A percentile compares a stretch with the other conserved stretches of the same genome.
These are phyloP conservation scores for Moesziomyces sp. DNA, from an alignment of 1,284 basidiomycete genomes.

Conservation along the genomic window DNA sequence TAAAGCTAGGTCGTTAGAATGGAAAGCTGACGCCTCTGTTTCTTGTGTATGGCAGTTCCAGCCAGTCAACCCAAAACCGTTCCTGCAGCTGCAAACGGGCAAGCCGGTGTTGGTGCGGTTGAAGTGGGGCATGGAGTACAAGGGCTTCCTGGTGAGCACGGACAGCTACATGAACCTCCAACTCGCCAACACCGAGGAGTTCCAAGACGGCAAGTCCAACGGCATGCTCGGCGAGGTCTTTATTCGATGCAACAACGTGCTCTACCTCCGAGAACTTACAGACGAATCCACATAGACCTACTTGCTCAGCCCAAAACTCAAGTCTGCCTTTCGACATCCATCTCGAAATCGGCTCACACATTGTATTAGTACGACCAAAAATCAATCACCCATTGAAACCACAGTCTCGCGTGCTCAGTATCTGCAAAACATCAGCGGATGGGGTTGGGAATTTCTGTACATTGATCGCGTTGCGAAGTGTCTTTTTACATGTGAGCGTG, in stretches of 20 bases:
- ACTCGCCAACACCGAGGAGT: conserved; percentile 98
- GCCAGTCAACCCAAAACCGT: conserved; percentile 98
- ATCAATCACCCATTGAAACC: too few relatives aligned
- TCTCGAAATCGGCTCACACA: neutral
- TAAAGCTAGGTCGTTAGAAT: too few relatives aligned
- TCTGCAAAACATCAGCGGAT: neutral
- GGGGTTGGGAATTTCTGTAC: too few relatives aligned
- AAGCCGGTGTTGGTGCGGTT: conserved; percentile 93
- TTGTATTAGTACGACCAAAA: too few relatives aligned
- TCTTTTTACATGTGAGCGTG: conserved; percentile 63
- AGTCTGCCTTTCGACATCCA: neutral
- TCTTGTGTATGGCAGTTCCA: conserved; percentile 72
- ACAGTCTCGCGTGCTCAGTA: too few relatives aligned
- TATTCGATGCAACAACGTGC: conserved; percentile 76
- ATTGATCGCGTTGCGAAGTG: too few relatives aligned
- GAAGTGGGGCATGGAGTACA: conserved; percentile 99
- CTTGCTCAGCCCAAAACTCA: neutral
- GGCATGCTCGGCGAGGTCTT: conserved; percentile 98
- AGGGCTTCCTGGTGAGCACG: conserved; percentile 96
- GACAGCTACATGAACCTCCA: conserved; percentile 99
- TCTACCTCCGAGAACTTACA: conserved; percentile 61
- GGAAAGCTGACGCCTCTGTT: neutral
- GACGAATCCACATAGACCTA: conserved; percentile 36
- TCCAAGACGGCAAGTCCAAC: conserved; percentile 93
- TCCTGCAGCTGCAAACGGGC: conserved; percentile 96